Conservation (phyloP, 306 rosid genomes). For the Quercus wislizeni region DNA sequence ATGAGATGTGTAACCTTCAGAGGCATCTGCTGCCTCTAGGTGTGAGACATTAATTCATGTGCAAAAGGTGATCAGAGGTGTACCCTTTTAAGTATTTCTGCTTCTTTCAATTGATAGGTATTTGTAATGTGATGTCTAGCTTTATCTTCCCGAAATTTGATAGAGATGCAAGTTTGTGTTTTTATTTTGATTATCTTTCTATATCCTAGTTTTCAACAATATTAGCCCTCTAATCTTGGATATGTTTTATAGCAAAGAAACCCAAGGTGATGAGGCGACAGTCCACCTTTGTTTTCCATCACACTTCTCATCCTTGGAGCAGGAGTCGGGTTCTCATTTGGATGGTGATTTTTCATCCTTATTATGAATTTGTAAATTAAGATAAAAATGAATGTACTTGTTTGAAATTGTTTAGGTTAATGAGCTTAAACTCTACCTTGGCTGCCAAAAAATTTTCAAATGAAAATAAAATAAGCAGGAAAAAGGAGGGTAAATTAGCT, state of each 20-base stretch:
- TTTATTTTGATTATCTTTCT: constrained; percentile 1
- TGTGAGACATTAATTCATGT: neutral
- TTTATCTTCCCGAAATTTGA: neutral
- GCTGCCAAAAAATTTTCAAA: neutral
- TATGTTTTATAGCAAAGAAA: constrained; percentile 50
- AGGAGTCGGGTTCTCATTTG: constrained; percentile 78
- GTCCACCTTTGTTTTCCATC: constrained; percentile 85
- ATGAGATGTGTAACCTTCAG: neutral
- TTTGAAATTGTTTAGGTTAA: neutral
- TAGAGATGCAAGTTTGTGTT: neutral
- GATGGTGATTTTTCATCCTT: constrained; percentile 62
- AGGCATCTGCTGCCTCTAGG: neutral
- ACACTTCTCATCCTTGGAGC: constrained; percentile 98
- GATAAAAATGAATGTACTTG: neutral
- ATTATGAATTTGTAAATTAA: neutral
- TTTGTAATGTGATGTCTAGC: neutral
- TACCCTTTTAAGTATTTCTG: neutral
- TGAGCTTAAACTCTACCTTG: neutral
- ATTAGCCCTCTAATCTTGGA: constrained; percentile 2
- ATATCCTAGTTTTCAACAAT: neutral
- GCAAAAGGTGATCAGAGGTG: neutral
- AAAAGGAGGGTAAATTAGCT: neutral
- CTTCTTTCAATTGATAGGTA: neutral
- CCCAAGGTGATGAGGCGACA: constrained; percentile 87
- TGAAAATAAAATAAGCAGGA: neutral